A percentile compares a stretch with the other conserved stretches of the same genome.
Evolutionary conservation across 108 stramenopile genomes (phyloP).

Genomic region (Schizochytrium sp.): DNA sequence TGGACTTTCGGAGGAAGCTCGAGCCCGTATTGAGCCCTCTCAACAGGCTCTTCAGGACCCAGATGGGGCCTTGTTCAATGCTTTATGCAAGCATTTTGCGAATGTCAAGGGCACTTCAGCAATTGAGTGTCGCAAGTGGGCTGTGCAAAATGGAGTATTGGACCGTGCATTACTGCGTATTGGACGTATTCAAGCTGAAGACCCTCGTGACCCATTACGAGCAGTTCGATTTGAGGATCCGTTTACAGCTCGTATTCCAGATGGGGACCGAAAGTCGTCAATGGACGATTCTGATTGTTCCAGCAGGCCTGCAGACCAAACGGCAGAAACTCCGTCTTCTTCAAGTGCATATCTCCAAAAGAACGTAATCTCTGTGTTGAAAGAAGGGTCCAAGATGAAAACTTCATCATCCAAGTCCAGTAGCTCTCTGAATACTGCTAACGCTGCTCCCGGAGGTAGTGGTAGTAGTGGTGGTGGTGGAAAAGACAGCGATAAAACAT

Average conservation of each 20-base stretch:
- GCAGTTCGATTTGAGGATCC: slow-evolving; percentile 11
- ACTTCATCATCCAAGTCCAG: no score
- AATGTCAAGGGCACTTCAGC: background rate
- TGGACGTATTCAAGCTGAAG: slow-evolving; percentile 34
- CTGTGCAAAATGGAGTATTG: background rate
- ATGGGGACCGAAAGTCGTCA: no score
- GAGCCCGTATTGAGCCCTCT: slow-evolving; percentile 2
- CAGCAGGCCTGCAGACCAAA: no score
- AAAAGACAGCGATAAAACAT: background rate
- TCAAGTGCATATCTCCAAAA: no score
- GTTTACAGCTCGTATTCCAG: background rate
- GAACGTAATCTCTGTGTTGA: no score
- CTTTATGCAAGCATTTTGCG: slow-evolving; percentile 15
- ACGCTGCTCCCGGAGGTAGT: no score
- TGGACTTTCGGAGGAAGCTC: background rate
- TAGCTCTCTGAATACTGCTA: no score
- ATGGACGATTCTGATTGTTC: no score
- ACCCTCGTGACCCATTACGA: slow-evolving; percentile 24
- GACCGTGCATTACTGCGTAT: slow-evolving; percentile 18
- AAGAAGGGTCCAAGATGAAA: no score
- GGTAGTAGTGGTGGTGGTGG: no score
- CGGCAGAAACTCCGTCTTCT: no score
- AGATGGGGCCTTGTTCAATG: slow-evolving; percentile 19
- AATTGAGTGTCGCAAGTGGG: background rate
- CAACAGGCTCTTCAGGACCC: slow-evolving; percentile 3